These are phyloP conservation scores for Botrytis paeoniae DNA, from an alignment of 2,329 filamentous ascomycete genomes.

Conservation along the genomic window DNA sequence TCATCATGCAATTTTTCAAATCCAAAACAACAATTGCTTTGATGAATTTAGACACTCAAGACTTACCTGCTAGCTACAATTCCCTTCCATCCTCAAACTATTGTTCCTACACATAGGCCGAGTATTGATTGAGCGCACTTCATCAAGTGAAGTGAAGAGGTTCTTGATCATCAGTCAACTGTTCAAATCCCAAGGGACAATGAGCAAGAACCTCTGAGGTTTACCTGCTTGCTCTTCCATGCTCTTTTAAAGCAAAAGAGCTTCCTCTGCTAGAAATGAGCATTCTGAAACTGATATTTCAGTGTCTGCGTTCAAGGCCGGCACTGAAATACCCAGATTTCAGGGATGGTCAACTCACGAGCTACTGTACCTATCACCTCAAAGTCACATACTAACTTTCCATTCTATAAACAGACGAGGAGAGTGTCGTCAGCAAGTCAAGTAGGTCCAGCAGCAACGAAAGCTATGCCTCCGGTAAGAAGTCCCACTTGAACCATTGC, in stretches of 20 bases:
- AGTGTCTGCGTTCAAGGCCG: not conserved
- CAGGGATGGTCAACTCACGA: not conserved
- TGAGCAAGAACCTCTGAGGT: not conserved
- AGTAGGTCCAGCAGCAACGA: not conserved
- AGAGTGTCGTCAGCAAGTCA: not conserved
- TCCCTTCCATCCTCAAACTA: not conserved
- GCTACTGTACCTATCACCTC: not conserved
- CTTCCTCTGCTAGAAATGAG: not conserved
- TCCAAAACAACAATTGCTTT: not conserved
- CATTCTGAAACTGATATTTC: not conserved
- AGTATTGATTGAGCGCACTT: not conserved
- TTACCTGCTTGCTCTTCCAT: not conserved
- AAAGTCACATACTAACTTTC: not conserved
- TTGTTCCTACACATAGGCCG: not conserved
- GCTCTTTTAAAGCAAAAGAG: accelerated
- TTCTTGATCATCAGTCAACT: too few species aligned
- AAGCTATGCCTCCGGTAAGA: not conserved
- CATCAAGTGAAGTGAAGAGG: not conserved
- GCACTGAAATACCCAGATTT: not conserved
- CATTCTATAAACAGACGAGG: not conserved
- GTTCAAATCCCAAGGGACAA: too few species aligned
- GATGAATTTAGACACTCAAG: not conserved
- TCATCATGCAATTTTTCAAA: not conserved
- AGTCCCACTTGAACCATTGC: not conserved
- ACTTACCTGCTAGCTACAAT: not conserved